A percentile compares a stretch with the other conserved stretches of the same genome.
Conservation (phyloP, 1,284 basidiomycete species). For the Ustilago tritici region DNA sequence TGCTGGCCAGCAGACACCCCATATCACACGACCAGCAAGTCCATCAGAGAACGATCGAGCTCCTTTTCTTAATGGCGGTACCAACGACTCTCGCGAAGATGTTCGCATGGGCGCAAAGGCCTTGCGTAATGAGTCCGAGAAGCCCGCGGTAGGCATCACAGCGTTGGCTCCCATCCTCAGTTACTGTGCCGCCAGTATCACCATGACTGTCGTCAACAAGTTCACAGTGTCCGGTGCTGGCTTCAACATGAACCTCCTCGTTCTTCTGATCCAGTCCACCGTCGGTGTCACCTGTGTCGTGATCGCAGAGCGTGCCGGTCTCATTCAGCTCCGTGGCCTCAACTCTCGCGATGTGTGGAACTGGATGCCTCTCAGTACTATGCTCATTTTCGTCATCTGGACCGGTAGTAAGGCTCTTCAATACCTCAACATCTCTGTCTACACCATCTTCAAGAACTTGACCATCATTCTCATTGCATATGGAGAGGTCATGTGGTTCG, state of each 20-base stretch:
- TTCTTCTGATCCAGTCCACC: constrained; percentile 88
- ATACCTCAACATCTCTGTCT: constrained; percentile 69
- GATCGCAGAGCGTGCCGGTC: constrained; percentile 79
- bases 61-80: constrained; percentile 41
- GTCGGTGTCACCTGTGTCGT: constrained; percentile 82
- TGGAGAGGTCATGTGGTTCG: constrained; percentile 97
- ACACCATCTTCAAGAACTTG: constrained; percentile 96
- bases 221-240: constrained; percentile 92
- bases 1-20: constrained; percentile 34
- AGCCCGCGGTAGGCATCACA: constrained; percentile 40
- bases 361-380: constrained; percentile 94
- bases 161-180: constrained; percentile 82
- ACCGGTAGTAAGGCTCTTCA: constrained; percentile 93
- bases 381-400: constrained; percentile 95
- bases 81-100: constrained; percentile 38
- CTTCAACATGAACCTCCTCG: constrained; percentile 97
- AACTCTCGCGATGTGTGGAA: constrained; percentile 85
- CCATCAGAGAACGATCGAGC: constrained; percentile 51
- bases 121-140: constrained; percentile 26
- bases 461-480: constrained; percentile 99
- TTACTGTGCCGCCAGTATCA: constrained; percentile 93
- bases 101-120: constrained; percentile 51
- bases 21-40: constrained; percentile 47
- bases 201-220: constrained; percentile 99
- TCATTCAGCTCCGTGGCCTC: constrained; percentile 90